Base-by-base conservation (phyloP, 2,329 filamentous ascomycete genomes). In the Nothophaeocryptopus gaeumannii region DNA sequence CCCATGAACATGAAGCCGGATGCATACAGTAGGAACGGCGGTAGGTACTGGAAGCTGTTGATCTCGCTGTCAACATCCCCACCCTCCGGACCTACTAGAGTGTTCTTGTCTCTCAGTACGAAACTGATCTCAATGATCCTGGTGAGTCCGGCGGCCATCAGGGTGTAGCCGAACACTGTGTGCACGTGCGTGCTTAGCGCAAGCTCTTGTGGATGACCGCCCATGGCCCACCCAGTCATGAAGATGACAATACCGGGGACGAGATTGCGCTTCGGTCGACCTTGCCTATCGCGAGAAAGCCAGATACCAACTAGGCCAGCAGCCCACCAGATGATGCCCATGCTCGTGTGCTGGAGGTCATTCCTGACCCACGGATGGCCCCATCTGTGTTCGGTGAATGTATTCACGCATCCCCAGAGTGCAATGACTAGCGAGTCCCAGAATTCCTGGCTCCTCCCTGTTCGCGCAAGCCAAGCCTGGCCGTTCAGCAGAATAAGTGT, bases 241-340 rank as follows among this genome's bases (percentile, higher is more conserved):
- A 95, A 71, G 52, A 99, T 88, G 50, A 99, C 89, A 56, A 97
- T 87, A 10, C 83, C 91, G 0, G 93, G 93, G 47, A 99, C 84
- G 54, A 99, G 83, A 72, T 99, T 99, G 60, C 93, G 82, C 77
- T 92, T 90, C 8, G 93, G 91, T 36, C 83, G 79, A 44, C 93
- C 92, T 56, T 92, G 84, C 49, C 89, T 83, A 66, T 85, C 89
- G 55, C 83, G 81, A 68, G 89, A 95, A 34, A 99, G 77, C 93
- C 92, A 99, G 45, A 99, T 80, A 36, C 93, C 93, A 9, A 92
- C 80, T 29, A 99, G 74, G 16, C 93, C 93, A 7, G 93, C 92
- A 62, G 84, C 88, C 92, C 92, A 99, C 93, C 93, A 99, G 44
- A 99, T 84, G 55, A 99, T 83, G n/a, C 93, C 93, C 92, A 99